Conservation (phyloP, 805 yeast species). For the Pichia cabralensis region DNA sequence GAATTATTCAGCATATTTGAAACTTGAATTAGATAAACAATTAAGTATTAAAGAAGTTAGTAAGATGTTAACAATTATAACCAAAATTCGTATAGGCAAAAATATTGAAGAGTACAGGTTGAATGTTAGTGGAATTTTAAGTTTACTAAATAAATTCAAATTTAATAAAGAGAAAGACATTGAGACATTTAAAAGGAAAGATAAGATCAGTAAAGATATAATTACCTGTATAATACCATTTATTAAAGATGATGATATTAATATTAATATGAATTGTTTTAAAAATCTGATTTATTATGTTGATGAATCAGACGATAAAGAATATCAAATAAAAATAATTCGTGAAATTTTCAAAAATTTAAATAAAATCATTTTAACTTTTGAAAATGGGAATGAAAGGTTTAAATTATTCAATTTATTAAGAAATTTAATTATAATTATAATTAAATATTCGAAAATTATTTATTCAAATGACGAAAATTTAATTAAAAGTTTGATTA, state of each 20-base stretch:
- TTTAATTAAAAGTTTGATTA: background rate
- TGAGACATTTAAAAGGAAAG: background rate
- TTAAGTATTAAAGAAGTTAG: slow-evolving; percentile 1
- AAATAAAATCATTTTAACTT: background rate
- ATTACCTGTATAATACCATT: slow-evolving; percentile 4
- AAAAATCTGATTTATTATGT: slow-evolving; percentile 4
- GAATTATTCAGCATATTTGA: slow-evolving; percentile 2
- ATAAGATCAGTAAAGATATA: background rate
- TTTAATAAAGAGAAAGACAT: background rate
- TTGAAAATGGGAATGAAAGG: background rate
- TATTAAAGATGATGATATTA: background rate
- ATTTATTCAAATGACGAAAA: background rate
- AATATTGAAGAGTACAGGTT: slow-evolving; percentile 13
- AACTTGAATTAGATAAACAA: background rate
- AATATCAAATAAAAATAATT: background rate
- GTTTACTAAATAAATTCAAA: slow-evolving; percentile 1
- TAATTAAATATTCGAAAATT: slow-evolving; percentile 1
- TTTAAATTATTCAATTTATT: slow-evolving; percentile 3
- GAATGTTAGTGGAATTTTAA: slow-evolving; percentile 48
- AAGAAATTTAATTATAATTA: slow-evolving; percentile 4
- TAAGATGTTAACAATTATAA: background rate
- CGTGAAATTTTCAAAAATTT: slow-evolving; percentile 1
- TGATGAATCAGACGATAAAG: background rate
- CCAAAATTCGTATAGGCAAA: slow-evolving; percentile 16
- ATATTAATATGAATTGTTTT: slow-evolving; percentile 3